phyloP scores from a whole-genome alignment of 148 eudicot genomes.

The Cornus florida region DNA sequence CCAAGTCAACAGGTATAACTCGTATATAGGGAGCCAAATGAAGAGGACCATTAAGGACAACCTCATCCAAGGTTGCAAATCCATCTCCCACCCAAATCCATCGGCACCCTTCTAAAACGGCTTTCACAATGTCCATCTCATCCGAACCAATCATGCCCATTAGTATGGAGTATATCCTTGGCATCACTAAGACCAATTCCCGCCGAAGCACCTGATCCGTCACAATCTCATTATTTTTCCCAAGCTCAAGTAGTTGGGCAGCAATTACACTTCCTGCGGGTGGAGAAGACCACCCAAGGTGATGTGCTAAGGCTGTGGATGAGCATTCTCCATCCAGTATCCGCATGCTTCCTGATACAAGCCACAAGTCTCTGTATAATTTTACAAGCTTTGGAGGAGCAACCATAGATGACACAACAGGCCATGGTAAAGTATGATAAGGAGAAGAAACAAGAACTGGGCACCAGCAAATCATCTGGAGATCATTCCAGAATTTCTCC shows the following conservation, averaged over 20 bases:
- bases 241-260: slow-evolving; percentile 99
- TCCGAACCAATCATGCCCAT: slow-evolving; percentile 69
- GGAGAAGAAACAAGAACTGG: slow-evolving; percentile 89
- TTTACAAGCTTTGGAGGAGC: slow-evolving; percentile 97
- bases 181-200: slow-evolving; percentile 93
- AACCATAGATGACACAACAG: slow-evolving; percentile 68
- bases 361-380: slow-evolving; percentile 80
- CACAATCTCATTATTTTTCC: slow-evolving; percentile 88
- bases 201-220: slow-evolving; percentile 75
- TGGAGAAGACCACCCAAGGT: slow-evolving; percentile 94
- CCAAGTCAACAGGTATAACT: slow-evolving; percentile 93
- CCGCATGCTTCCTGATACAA: slow-evolving; percentile 96
- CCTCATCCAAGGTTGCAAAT: slow-evolving; percentile 88
- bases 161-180: slow-evolving; percentile 81
- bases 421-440: slow-evolving; percentile 87
- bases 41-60: slow-evolving; percentile 91
- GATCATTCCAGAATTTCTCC: slow-evolving; percentile 94
- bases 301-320: slow-evolving; percentile 73
- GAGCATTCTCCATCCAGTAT: slow-evolving; percentile 95
- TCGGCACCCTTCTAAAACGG: slow-evolving; percentile 88
- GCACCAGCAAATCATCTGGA: slow-evolving; percentile 86
- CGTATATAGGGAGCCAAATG: slow-evolving; percentile 98
- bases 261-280: slow-evolving; percentile 94
- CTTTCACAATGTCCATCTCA: slow-evolving; percentile 95
- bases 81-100: slow-evolving; percentile 99